Evolutionary conservation across 768 basidiomycete genomes (phyloP).

Genomic region (Cubamyces lactineus): DNA sequence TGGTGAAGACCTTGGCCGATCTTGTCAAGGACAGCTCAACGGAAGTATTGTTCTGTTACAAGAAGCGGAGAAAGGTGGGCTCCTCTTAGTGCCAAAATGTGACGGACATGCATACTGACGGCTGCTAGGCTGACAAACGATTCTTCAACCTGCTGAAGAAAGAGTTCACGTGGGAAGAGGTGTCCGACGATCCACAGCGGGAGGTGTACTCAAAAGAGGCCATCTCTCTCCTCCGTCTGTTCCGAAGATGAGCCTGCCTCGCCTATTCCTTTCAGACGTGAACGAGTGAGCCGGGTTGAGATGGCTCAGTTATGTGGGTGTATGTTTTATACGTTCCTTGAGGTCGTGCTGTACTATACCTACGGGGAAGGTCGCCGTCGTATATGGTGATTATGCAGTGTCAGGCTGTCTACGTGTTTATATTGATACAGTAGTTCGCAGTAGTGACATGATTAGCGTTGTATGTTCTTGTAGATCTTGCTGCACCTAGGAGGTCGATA

Average conservation of each 20-base stretch:
- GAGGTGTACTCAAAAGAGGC: slow-evolving; percentile 63
- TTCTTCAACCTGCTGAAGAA: slow-evolving; percentile 84
- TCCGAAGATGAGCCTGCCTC: slow-evolving; percentile 22
- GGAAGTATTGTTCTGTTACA: slow-evolving; percentile 89
- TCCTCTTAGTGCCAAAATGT: background rate
- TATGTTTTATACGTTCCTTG: too few relatives aligned
- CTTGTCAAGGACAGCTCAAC: slow-evolving; percentile 52
- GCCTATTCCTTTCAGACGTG: background rate
- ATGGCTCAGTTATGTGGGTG: too few relatives aligned
- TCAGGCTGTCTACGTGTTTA: too few relatives aligned
- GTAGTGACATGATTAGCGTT: too few relatives aligned
- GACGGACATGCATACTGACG: background rate
- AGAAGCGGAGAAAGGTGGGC: slow-evolving; percentile 84
- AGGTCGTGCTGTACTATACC: too few relatives aligned
- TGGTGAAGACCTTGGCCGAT: slow-evolving; percentile 76
- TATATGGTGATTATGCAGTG: too few relatives aligned
- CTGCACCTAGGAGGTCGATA: too few relatives aligned
- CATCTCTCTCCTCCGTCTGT: slow-evolving; percentile 63
- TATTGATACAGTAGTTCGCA: too few relatives aligned
- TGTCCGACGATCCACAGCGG: slow-evolving; percentile 63
- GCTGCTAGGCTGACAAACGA: slow-evolving; percentile 76
- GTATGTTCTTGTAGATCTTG: too few relatives aligned
- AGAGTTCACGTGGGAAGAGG: slow-evolving; percentile 73
- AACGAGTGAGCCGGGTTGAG: background rate
- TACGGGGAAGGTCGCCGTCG: too few relatives aligned